Evolutionary conservation across 495 filamentous ascomycete genomes (phyloP), one percentile per base, ranked within the genome.

Genomic region (Aspergillus coremiiformis): DNA sequence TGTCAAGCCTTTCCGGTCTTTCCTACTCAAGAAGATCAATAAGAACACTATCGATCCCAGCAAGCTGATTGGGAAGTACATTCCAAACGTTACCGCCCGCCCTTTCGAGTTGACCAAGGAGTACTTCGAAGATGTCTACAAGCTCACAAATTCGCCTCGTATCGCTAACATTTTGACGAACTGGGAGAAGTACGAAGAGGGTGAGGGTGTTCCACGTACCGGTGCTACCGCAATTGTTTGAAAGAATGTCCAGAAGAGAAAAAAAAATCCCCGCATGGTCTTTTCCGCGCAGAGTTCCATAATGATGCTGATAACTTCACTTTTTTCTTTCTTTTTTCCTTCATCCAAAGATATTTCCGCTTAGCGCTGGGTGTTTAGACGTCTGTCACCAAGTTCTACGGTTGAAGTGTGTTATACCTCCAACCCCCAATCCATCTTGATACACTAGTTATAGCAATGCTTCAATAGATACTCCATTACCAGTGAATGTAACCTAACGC

Each of bases 21-120:
- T 98, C 78, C 71, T 98, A 61, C 83, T 96, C 54, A 97, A 97
- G 87, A 98, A 98, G 79, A 97, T 98, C 78, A 86, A 96, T 77
- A 93, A 94, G 79, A 95, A 88, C 17, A 92, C 86, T 39, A 97
- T 98, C 65, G 93, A 98, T 62, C 93, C 93, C 14, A 83, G 86
- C 73, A 98, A 97, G 75, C 71, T 98, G 58, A 73, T 98, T 57
- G 94, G 93, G 50, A 98, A 98, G 76, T 98, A 98, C 75, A 96
- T 98, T 53, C 93, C 93, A 56, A 98, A 98, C 67, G 93, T 98
- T 46, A 98, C 93, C 14, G 93, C 93, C 27, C 82, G 83, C 63
- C 93, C 93, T 14, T 98, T 98, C 67, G 87, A 93, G 66, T 78
- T 98, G 42, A 91, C 88, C 17, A 96, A 94, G 78, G 94, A 96